Evolutionary conservation across 139 green algal species (phyloP).

Genomic region (Coelastrella sp.): DNA sequence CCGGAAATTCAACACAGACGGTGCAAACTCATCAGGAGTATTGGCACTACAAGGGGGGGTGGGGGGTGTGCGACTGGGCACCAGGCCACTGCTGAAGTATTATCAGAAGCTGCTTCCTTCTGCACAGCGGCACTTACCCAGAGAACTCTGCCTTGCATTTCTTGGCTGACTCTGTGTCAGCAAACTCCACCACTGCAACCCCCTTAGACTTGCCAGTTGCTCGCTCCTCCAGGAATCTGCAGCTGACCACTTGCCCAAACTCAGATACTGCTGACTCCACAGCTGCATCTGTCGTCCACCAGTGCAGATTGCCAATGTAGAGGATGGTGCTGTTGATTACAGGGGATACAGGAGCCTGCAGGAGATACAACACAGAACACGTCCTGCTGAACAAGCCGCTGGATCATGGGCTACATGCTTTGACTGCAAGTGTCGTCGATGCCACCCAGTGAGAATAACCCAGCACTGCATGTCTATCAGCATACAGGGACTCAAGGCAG

Average conservation of each 20-base stretch:
- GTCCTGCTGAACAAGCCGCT: too few relatives aligned
- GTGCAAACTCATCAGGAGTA: too few relatives aligned
- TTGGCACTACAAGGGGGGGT: too few relatives aligned
- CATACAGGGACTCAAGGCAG: too few relatives aligned
- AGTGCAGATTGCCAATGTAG: slow-evolving; percentile 90
- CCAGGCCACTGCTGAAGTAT: too few relatives aligned
- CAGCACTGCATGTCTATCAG: too few relatives aligned
- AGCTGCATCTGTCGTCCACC: slow-evolving; percentile 95
- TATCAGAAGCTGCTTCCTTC: too few relatives aligned
- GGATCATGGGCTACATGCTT: not conserved
- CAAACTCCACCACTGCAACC: slow-evolving; percentile 84
- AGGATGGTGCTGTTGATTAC: slow-evolving; percentile 59
- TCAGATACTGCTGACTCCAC: slow-evolving; percentile 74
- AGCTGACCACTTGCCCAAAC: slow-evolving; percentile 74
- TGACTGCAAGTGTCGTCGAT: not conserved
- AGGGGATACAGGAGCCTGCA: slow-evolving; percentile 1
- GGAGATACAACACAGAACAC: not conserved
- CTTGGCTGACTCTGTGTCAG: slow-evolving; percentile 58
- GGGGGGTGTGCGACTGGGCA: too few relatives aligned
- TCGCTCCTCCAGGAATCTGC: slow-evolving; percentile 88
- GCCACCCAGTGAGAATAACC: too few relatives aligned
- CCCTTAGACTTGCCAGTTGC: slow-evolving; percentile 88
- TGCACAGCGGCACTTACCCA: slow-evolving; percentile 59
- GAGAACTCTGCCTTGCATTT: slow-evolving; percentile 72
- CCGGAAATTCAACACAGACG: not conserved